These are phyloP conservation scores for Pythium aristosporum DNA, from an alignment of 352 stramenopile species.

Conservation along the genomic window DNA sequence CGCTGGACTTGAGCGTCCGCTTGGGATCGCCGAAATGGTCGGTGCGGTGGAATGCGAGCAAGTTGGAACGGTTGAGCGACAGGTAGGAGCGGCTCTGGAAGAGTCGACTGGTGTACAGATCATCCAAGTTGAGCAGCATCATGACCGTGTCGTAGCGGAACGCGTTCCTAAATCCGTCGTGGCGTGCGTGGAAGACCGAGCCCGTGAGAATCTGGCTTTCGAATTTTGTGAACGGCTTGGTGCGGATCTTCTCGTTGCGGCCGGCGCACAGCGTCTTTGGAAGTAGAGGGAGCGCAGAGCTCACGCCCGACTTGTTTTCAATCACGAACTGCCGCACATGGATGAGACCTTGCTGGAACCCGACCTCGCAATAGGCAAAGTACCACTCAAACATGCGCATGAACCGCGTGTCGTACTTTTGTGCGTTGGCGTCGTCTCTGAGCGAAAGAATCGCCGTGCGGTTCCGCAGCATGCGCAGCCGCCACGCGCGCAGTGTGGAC, in stretches of 20 bases:
- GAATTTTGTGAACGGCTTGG: slow-evolving; percentile 18
- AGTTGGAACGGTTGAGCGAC: slow-evolving; percentile 22
- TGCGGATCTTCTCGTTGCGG: slow-evolving; percentile 24
- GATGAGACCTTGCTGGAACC: slow-evolving; percentile 29
- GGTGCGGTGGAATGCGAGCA: slow-evolving; percentile 25
- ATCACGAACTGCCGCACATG: slow-evolving; percentile 28
- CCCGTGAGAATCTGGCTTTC: slow-evolving; percentile 27
- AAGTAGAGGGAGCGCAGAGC: background rate
- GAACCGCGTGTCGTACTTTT: slow-evolving; percentile 30
- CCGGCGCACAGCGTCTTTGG: slow-evolving; percentile 14
- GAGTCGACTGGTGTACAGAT: slow-evolving; percentile 17
- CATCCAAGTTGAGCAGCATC: slow-evolving; percentile 25
- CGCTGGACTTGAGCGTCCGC: slow-evolving; percentile 22
- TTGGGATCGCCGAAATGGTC: slow-evolving; percentile 31
- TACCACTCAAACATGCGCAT: slow-evolving; percentile 33
- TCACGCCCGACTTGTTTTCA: slow-evolving; percentile 21
- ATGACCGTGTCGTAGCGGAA: slow-evolving; percentile 28
- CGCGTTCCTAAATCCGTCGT: slow-evolving; percentile 24
- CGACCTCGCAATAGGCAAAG: slow-evolving; percentile 30
- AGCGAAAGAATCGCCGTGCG: slow-evolving; percentile 18
- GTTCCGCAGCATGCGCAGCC: slow-evolving; percentile 28
- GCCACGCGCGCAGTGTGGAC: slow-evolving; percentile 27
- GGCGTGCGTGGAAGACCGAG: slow-evolving; percentile 25
- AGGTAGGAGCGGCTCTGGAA: slow-evolving; percentile 26
- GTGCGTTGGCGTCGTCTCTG: background rate